Base-by-base conservation (phyloP, 176 grass and related monocot species). In the Aegilops sharonensis region DNA sequence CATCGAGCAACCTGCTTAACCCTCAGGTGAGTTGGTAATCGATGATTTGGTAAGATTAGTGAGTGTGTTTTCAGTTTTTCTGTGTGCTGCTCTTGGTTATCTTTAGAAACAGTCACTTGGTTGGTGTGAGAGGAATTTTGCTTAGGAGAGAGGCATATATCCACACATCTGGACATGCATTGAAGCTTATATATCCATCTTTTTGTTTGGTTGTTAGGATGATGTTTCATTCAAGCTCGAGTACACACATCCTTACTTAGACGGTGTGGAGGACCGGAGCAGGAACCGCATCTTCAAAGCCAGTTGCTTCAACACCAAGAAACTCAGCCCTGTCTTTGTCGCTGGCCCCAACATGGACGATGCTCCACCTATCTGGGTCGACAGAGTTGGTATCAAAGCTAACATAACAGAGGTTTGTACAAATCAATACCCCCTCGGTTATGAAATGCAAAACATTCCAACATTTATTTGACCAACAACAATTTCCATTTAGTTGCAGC, bases 231-330 rank as follows among this genome's bases (percentile, higher is more conserved):
- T 99, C 85, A 96, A 94, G 73, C 57, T 94, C 75, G 92, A 96
- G 24, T 99, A 99, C 59, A 87, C 90, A 24, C 94, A 99, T 82
- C 97, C 97, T 74, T 96, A 99, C 83, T 61, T 99, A 63, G 97
- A 99, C 89, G 97, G 97, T 67, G 92, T 96, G 77, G 71, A 85
- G 21, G 85, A 99, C 36, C 86, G 72, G 47, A 91, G 89, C 67
- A 94, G 87, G 76, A 95, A 96, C 56, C 97, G 97, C 54, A 96
- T 90, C 37, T 96, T 96, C 82, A 90, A 88, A 86, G 31, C 92
- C n/a, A 99, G 90, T 66, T 96, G 94, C 89, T 99, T 99, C 85
- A 96, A 94, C 80, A 92, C 86, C 32, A 89, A 92, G 75, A 99
- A 99, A 78, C 84, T 99, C 77, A 96, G 97, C 50, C 97, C 97